A percentile compares a stretch with the other conserved stretches of the same genome.
These are phyloP conservation scores for Codiaeum variegatum DNA, from an alignment of 441 rosid genomes.

Conservation along the genomic window DNA sequence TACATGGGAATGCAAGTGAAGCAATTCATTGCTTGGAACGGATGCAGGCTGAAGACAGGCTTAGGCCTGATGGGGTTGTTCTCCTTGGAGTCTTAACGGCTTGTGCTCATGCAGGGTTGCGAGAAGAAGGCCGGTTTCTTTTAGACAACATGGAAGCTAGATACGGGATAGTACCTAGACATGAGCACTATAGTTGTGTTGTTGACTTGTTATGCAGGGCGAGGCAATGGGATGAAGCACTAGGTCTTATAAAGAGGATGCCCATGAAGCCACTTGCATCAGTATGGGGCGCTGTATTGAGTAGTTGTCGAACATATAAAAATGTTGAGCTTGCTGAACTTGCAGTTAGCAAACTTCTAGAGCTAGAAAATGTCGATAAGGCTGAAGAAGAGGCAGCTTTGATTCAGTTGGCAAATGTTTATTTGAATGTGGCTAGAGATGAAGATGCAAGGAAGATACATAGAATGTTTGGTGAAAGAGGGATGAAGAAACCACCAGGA, in stretches of 20 bases:
- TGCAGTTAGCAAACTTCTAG: conserved; percentile 45
- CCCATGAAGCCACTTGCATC: conserved; percentile 60
- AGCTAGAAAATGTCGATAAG: conserved; percentile 34
- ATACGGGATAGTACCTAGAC: conserved; percentile 39
- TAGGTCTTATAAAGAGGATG: conserved; percentile 44
- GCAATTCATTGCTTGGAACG: conserved; percentile 39
- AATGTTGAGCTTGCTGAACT: conserved; percentile 54
- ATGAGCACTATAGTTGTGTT: conserved; percentile 54
- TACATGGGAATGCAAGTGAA: conserved; percentile 39
- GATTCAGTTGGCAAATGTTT: conserved; percentile 49
- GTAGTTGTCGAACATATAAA: conserved; percentile 48
- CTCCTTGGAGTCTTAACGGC: conserved; percentile 47
- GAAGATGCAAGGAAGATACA: conserved; percentile 42
- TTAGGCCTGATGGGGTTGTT: conserved; percentile 50
- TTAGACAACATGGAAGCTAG: conserved; percentile 39
- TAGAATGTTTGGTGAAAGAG: conserved; percentile 38
- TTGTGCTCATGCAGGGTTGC: conserved; percentile 58
- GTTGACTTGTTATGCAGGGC: conserved; percentile 59
- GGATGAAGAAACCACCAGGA: conserved; percentile 48
- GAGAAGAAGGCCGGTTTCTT: conserved; percentile 38
- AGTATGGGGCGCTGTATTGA: conserved; percentile 56
- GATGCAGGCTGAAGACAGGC: conserved; percentile 38
- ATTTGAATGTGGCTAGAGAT: conserved; percentile 31
- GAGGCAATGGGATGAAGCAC: conserved; percentile 43
- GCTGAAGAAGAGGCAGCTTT: conserved; percentile 57